A percentile compares a stretch with the other conserved stretches of the same genome.
Evolutionary conservation across 1,139 yeast genomes (phyloP).

Genomic region (Pichia kudriavzevii): DNA sequence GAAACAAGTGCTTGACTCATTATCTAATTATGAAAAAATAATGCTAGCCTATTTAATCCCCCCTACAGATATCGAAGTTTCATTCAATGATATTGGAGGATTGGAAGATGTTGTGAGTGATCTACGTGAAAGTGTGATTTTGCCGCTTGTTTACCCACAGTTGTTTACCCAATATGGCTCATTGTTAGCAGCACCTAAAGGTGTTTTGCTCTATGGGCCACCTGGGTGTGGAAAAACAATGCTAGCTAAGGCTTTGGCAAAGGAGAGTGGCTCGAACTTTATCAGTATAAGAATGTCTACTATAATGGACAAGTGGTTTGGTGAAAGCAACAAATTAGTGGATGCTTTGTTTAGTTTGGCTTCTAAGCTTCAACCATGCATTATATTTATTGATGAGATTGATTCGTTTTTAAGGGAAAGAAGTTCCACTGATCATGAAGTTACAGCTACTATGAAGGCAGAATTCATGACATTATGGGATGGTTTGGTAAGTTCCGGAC

Average conservation of each 20-base stretch:
- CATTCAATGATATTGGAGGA: constrained; percentile 84
- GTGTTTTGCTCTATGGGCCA: constrained; percentile 89
- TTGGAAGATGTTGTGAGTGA: constrained; percentile 76
- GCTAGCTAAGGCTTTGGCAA: constrained; percentile 93
- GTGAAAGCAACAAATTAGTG: constrained; percentile 89
- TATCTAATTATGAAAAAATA: constrained; percentile 57
- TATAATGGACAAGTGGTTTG: constrained; percentile 97
- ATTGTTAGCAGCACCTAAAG: constrained; percentile 83
- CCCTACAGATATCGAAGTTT: constrained; percentile 72
- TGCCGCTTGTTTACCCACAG: constrained; percentile 75
- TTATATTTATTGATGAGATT: constrained; percentile 91
- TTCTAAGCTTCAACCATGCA: constrained; percentile 85
- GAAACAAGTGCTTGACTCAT: constrained; percentile 8
- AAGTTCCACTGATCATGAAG: constrained; percentile 82
- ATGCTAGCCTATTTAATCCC: constrained; percentile 73
- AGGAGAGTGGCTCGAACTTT: constrained; percentile 88
- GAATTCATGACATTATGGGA: constrained; percentile 99
- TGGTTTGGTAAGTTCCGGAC: constrained; percentile 71
- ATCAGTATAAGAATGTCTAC: constrained; percentile 90
- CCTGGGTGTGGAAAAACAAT: constrained; percentile 98
- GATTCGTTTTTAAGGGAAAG: constrained; percentile 91
- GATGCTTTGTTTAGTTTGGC: constrained; percentile 93
- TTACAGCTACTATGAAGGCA: constrained; percentile 90
- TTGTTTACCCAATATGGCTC: constrained; percentile 55
- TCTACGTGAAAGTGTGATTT: constrained; percentile 76